Evolutionary conservation across 495 filamentous ascomycete species (phyloP), one percentile per base, ranked within the genome.

Genomic region (Thermothielavioides terrestris): DNA sequence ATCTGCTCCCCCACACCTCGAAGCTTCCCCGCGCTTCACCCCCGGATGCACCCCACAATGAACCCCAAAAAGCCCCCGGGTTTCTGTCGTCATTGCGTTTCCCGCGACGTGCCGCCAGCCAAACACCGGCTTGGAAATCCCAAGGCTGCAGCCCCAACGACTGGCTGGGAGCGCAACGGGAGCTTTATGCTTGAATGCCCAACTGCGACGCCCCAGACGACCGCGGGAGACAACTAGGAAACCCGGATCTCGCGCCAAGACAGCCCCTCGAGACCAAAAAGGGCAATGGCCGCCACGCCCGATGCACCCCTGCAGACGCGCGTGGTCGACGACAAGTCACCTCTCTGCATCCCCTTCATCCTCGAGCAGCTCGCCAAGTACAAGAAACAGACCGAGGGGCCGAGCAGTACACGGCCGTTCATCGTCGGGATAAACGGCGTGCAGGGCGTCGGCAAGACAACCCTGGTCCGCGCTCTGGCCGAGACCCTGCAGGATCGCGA

Each of bases 381-480:
- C 64, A 62, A 59, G 46, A 27, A 55, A 22, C 56, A 38, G 62
- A 61, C 52, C 57, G 64, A 22, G 42, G 47, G 18, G 2, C 22
- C 35, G 1, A 62, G 55, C 43, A 65, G 39, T 49, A 56, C 36
- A 18, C 64, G 50, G 0, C 79, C 79, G 35, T 77, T 83, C 57
- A 68, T 82, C 57, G 68, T 84, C 53, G 80, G 78, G 5, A 65
- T 84, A 35, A 81, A 79, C 47, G 80, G 83, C 43, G 74, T 94
- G 14, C 89, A 94, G 65, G 90, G 90, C 40, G 86, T 84, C 38
- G 91, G 91, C 34, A 97, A 97, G 68, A 91, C 89, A 1, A 90
- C 89, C 3, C 74, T 96, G 56, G 89, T 90, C 6, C 78, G 80
- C 23, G 75, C 76, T 8, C 77, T 95, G 18, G 70, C 80, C 40